These are phyloP conservation scores for Thielaviopsis cerberus DNA, from an alignment of 2,329 filamentous ascomycete species.

Conservation along the genomic window DNA sequence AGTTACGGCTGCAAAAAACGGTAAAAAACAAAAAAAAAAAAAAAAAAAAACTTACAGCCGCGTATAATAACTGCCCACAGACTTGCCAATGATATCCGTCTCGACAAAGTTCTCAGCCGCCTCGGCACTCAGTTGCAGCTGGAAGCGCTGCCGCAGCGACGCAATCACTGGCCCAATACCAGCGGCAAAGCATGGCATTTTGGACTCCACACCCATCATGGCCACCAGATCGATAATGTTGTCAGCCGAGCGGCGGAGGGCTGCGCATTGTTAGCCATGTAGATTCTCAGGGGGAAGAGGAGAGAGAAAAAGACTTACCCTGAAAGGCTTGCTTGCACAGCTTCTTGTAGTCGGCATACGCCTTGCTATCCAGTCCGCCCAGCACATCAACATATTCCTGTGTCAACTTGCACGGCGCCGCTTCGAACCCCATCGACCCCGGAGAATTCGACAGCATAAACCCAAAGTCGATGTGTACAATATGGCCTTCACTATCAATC, in stretches of 20 bases:
- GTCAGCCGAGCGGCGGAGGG: slow-evolving; percentile 59
- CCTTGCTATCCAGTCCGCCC: slow-evolving; percentile 49
- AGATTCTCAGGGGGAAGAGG: neutral
- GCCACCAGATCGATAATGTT: slow-evolving; percentile 65
- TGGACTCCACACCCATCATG: slow-evolving; percentile 67
- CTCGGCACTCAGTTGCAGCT: slow-evolving; percentile 64
- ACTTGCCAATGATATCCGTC: slow-evolving; percentile 60
- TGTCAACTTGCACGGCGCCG: slow-evolving; percentile 71
- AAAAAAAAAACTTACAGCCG: slow-evolving; percentile 43
- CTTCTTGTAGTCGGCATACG: slow-evolving; percentile 58
- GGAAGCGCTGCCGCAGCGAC: slow-evolving; percentile 54
- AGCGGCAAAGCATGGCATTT: slow-evolving; percentile 67
- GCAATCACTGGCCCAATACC: slow-evolving; percentile 54
- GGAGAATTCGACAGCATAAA: slow-evolving; percentile 82
- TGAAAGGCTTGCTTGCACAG: slow-evolving; percentile 73
- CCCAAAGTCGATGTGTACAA: slow-evolving; percentile 76
- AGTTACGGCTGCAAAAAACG: too few relatives aligned
- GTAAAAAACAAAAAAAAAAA: neutral
- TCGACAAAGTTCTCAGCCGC: slow-evolving; percentile 70
- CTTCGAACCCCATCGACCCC: slow-evolving; percentile 68
- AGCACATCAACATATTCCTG: slow-evolving; percentile 74
- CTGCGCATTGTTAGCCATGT: slow-evolving; percentile 23
- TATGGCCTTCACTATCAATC: slow-evolving; percentile 70
- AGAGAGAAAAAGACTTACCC: slow-evolving; percentile 26
- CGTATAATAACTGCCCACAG: slow-evolving; percentile 72